Conservation (phyloP, 148 eudicot species). For the Rhododendron henanense region DNA sequence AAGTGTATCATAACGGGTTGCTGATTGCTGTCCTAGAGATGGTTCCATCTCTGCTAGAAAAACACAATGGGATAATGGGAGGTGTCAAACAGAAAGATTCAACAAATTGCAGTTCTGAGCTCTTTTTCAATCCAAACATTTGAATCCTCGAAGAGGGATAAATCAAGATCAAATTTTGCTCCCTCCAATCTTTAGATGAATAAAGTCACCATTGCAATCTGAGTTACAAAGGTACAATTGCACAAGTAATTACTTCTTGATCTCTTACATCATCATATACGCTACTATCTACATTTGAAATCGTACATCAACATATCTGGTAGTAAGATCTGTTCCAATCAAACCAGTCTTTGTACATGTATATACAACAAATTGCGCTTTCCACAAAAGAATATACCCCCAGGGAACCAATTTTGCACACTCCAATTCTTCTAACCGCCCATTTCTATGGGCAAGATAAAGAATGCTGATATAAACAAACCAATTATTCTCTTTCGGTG, state of each 20-base stretch:
- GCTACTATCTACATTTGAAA: conserved; percentile 5
- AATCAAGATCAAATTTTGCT: background rate
- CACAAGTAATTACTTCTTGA: background rate
- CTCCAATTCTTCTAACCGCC: background rate
- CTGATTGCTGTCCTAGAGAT: background rate
- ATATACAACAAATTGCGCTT: conserved; percentile 15
- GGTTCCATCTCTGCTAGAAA: background rate
- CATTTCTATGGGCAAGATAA: background rate
- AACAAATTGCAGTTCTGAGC: background rate
- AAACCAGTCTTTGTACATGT: conserved; percentile 16
- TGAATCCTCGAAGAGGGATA: background rate
- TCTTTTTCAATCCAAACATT: background rate
- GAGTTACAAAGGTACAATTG: background rate
- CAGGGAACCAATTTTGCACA: conserved; percentile 13
- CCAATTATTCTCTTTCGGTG: conserved; percentile 1
- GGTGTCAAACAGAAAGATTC: background rate
- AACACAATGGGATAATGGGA: background rate
- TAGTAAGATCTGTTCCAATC: conserved; percentile 3
- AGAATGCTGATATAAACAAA: conserved; percentile 1
- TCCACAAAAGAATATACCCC: conserved; percentile 20
- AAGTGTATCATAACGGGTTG: background rate
- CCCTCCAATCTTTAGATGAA: background rate
- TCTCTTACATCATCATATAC: background rate
- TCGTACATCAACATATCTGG: background rate
- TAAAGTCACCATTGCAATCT: background rate